phyloP scores from a whole-genome alignment of 2,329 filamentous ascomycete genomes.

The Fusarium sp. region DNA sequence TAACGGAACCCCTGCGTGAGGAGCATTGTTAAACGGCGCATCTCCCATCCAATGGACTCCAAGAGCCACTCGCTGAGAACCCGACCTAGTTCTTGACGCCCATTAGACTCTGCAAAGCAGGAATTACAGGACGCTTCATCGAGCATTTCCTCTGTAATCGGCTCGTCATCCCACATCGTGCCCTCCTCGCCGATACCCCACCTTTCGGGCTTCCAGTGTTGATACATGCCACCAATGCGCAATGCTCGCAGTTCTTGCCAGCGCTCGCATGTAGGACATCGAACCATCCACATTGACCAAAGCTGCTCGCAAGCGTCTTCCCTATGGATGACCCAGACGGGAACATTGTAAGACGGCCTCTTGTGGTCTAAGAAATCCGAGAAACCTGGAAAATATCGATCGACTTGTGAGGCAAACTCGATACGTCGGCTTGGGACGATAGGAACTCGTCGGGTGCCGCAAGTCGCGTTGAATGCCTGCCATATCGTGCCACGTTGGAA shows the following conservation, averaged over 20 bases:
- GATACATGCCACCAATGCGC: not conserved
- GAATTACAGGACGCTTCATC: constrained; percentile 15
- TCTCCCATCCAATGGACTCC: not conserved
- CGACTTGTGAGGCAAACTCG: not conserved
- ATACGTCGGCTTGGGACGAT: constrained; percentile 2
- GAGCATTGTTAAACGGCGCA: not conserved
- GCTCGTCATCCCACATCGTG: not conserved
- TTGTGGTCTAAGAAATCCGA: not conserved
- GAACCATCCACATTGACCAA: constrained; percentile 31
- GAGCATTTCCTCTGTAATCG: not conserved
- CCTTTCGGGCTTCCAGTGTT: not conserved
- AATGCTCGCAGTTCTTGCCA: constrained; percentile 40
- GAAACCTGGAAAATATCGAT: constrained; percentile 35
- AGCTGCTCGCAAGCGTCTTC: not conserved
- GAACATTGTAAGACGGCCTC: not conserved
- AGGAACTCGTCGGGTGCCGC: constrained; percentile 5
- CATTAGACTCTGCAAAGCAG: constrained; percentile 14
- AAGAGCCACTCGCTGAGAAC: constrained; percentile 1
- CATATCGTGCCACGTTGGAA: constrained; percentile 4
- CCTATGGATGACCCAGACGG: not conserved
- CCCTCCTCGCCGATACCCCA: accelerated
- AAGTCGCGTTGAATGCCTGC: not conserved
- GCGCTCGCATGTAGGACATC: constrained; percentile 25
- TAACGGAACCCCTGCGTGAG: not conserved
- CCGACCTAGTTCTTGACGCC: not conserved